phyloP scores from a whole-genome alignment of 495 filamentous ascomycete species.

The Penicillium nucicola region DNA sequence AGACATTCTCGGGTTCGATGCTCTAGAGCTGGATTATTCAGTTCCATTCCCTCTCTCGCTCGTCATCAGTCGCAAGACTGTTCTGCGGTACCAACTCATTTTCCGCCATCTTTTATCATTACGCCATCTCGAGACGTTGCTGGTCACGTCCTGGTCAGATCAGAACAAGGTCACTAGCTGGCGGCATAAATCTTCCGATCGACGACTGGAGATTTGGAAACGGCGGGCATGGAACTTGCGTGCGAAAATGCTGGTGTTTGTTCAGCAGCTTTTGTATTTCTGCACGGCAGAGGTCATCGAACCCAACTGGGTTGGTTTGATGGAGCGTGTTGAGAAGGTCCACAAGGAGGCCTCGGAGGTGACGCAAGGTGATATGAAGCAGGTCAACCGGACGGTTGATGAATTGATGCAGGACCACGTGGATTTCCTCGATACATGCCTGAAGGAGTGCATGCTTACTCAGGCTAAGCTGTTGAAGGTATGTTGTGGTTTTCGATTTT shows the following conservation, averaged over 20 bases:
- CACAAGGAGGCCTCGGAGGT: constrained; percentile 52
- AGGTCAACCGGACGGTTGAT: constrained; percentile 82
- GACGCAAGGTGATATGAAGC: constrained; percentile 42
- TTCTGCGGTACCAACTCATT: constrained; percentile 91
- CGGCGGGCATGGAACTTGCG: constrained; percentile 86
- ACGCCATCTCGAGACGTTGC: constrained; percentile 80
- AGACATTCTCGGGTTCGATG: constrained; percentile 82
- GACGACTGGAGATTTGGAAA: constrained; percentile 86
- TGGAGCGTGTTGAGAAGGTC: constrained; percentile 71
- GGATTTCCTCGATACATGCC: constrained; percentile 93
- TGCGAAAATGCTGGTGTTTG: constrained; percentile 92
- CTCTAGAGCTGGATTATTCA: constrained; percentile 86
- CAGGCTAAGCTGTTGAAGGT: constrained; percentile 91
- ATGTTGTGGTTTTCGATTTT: constrained; percentile 22
- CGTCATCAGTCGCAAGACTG: constrained; percentile 92
- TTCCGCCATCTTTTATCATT: constrained; percentile 90
- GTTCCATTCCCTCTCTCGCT: constrained; percentile 97
- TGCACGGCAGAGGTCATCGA: constrained; percentile 97
- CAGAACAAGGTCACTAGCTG: constrained; percentile 82
- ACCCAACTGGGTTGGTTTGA: constrained; percentile 91
- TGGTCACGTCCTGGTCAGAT: constrained; percentile 83
- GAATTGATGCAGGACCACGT: constrained; percentile 99
- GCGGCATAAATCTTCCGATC: constrained; percentile 73
- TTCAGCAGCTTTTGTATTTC: constrained; percentile 94
- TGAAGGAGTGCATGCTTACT: constrained; percentile 99